Percentiles rank a stretch among this genome's conserved stretches.
phyloP scores from a whole-genome alignment of 805 yeast genomes.

The Sugiyamaella marilandica region DNA sequence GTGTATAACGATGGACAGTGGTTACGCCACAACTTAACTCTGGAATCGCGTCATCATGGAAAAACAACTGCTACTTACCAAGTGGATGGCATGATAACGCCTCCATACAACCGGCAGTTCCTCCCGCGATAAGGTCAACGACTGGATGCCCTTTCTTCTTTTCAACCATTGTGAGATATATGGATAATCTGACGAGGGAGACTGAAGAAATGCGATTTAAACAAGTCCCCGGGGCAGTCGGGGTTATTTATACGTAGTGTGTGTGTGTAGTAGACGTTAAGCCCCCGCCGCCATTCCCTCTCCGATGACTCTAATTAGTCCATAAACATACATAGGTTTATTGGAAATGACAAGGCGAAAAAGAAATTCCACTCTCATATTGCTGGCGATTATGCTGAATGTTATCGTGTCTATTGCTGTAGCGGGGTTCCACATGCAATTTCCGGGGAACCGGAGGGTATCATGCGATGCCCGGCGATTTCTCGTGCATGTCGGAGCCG shows the following conservation, averaged over 20 bases:
- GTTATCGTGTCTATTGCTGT: not conserved
- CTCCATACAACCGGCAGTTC: constrained; percentile 94
- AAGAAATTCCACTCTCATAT: not conserved
- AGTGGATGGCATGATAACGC: constrained; percentile 98
- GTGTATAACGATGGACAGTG: too few species aligned
- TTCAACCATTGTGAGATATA: constrained; percentile 9
- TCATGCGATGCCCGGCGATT: constrained; percentile 2
- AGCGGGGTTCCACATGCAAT: not conserved
- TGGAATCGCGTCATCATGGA: not conserved
- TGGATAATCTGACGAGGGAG: not conserved
- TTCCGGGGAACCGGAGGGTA: constrained; percentile 3
- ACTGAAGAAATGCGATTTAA: not conserved
- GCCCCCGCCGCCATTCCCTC: not conserved
- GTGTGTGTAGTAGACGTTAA: not conserved
- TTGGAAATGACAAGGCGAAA: not conserved
- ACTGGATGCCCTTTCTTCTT: constrained; percentile 25
- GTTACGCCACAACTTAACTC: not conserved
- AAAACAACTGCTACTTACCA: constrained; percentile 11
- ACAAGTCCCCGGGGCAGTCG: not conserved
- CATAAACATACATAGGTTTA: not conserved
- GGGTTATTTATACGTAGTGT: not conserved
- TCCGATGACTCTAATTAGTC: constrained; percentile 3
- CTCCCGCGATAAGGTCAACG: constrained; percentile 68
- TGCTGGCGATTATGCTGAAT: not conserved
- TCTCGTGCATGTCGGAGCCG: constrained; percentile 1